phyloP scores from a whole-genome alignment of 228 moss, liverwort and hornwort genomes.

The Sphagnum fallax region DNA sequence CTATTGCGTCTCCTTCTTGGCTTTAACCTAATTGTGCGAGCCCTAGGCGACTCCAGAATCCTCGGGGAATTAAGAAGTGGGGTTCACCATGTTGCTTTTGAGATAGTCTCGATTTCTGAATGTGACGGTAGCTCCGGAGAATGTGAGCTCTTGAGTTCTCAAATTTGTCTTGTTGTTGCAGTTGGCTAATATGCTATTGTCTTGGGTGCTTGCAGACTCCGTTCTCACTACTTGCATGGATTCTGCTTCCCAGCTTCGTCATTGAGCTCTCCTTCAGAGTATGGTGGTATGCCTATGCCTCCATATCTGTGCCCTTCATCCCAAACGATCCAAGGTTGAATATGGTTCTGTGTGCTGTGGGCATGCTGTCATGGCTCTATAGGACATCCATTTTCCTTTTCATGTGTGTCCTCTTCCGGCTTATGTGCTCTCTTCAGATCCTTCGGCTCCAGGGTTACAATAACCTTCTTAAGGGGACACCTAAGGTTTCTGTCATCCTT shows the following conservation, averaged over 20 bases:
- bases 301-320: conserved; percentile 27
- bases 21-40: neutral
- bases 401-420: conserved; percentile 44
- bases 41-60: neutral
- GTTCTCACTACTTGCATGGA: conserved; percentile 25
- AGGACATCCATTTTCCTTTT: conserved; percentile 45
- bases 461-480: conserved; percentile 37
- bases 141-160: neutral
- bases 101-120: neutral
- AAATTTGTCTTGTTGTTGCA: too few relatives aligned
- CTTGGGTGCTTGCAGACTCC: conserved; percentile 22
- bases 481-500: conserved; percentile 37
- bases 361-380: conserved; percentile 41
- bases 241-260: conserved; percentile 32
- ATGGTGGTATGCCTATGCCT: conserved; percentile 30
- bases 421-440: conserved; percentile 61
- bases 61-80: neutral
- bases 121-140: neutral
- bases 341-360: conserved; percentile 20
- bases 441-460: conserved; percentile 53
- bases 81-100: neutral
- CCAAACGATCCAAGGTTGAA: conserved; percentile 6
- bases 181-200: neutral
- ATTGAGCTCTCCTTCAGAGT: conserved; percentile 29
- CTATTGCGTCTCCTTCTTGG: neutral